These are phyloP conservation scores for Lichtheimia ramosa DNA, from an alignment of 371 early-diverging fungal genomes.

Conservation along the genomic window DNA sequence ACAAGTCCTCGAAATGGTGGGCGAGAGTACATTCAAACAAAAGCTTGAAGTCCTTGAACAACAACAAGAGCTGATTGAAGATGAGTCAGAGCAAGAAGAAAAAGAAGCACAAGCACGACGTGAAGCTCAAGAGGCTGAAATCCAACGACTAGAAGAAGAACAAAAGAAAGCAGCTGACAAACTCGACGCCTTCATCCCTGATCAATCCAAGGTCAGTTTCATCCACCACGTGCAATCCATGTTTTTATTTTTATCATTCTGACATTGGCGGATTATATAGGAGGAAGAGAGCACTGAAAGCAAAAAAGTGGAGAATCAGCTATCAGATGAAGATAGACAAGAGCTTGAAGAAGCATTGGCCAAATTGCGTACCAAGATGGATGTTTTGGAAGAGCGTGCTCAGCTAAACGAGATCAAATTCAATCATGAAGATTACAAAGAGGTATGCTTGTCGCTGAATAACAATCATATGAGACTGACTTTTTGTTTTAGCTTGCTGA, in stretches of 20 bases:
- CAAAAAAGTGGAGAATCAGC: conserved; percentile 39
- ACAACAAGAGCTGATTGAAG: conserved; percentile 94
- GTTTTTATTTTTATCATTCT: neutral
- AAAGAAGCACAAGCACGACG: conserved; percentile 57
- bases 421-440: conserved; percentile 68
- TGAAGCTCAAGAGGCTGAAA: conserved; percentile 49
- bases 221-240: no score
- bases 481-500: conserved; percentile 54
- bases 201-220: neutral
- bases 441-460: no score
- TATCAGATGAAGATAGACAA: conserved; percentile 63
- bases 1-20: conserved; percentile 84
- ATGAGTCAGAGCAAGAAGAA: conserved; percentile 78
- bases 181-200: conserved; percentile 29
- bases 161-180: conserved; percentile 40
- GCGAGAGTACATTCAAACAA: conserved; percentile 90
- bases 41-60: conserved; percentile 91
- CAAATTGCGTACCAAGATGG: conserved; percentile 62
- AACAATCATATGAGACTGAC: no score
- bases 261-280: neutral
- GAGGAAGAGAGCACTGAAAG: conserved; percentile 3
- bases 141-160: conserved; percentile 32
- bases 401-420: conserved; percentile 65
- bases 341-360: conserved; percentile 66
- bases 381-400: conserved; percentile 66